Base-by-base conservation (phyloP, 2,329 filamentous ascomycete genomes). In the Fusarium sp. region DNA sequence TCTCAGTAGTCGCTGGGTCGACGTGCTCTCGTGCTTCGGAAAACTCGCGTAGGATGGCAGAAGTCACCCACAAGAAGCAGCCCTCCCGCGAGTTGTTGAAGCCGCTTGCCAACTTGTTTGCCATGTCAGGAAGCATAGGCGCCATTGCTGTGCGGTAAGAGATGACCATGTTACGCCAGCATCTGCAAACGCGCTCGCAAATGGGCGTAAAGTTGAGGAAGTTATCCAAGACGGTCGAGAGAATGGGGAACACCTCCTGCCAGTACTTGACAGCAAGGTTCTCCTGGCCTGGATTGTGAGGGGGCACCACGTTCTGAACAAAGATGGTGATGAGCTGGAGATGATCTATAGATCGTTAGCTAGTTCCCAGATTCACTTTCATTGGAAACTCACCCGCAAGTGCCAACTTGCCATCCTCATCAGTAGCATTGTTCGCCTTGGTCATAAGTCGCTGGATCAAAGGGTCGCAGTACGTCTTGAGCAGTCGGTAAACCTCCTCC, bases 1-100 rank as follows among this genome's bases (percentile, higher is more conserved):
- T 93, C 64, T 94, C 91, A 18, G 93, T 94, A 7, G 94, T 97
- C n/a, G 89, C 86, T 60, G 92, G 89, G 64, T 96, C 93, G 22
- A 98, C 93, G 70, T 93, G 91, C 76, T 98, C 95, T 47, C 93
- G 91, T 47, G 96, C 95, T 77, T 97, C 94, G 0, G 94, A 96
- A 80, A 98, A 99, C 82, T 99, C 96, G 68, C 96, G 93, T 34
- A 99, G 89, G 72, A 99, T 97, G 10, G 96, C 94, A 74, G 95
- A 94, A 3, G 96, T 98, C 1, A 96, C 96, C 96, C 96, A 99
- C n/a, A 99, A 87, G 88, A 99, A 99, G 82, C 96, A 98, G 14
- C 96, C 96, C 83, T 99, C 96, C 70, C 92, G 90, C 13, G 96
- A 98, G 20, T 90, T 89, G 64, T 93, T 89, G 81, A 99, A 99